Evolutionary conservation across 768 basidiomycete species (phyloP).

Genomic region (Leccinellum luteum): DNA sequence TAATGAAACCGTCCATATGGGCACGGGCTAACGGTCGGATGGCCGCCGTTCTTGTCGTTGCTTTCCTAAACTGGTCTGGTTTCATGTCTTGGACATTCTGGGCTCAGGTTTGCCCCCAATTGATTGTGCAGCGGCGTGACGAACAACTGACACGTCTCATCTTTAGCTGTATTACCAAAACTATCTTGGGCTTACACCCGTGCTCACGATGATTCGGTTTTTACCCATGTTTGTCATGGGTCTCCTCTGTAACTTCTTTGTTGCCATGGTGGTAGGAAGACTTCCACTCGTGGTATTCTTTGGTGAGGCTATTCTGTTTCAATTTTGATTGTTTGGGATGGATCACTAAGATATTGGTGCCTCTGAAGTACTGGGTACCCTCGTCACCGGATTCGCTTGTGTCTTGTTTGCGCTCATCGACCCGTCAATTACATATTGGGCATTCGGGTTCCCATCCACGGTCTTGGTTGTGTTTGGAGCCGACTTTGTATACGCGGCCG

Average conservation of each 20-base stretch:
- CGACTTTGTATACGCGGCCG: constrained; percentile 73
- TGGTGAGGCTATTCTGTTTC: constrained; percentile 35
- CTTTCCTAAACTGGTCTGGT: constrained; percentile 59
- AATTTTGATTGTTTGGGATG: neutral
- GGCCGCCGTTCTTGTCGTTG: constrained; percentile 59
- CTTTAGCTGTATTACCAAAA: constrained; percentile 69
- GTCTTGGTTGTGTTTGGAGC: constrained; percentile 67
- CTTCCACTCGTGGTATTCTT: constrained; percentile 57
- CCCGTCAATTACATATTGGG: constrained; percentile 63
- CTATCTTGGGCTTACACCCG: constrained; percentile 50
- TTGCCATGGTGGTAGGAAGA: constrained; percentile 56
- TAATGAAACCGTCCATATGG: constrained; percentile 67
- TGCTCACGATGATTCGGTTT: constrained; percentile 62
- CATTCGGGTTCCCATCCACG: constrained; percentile 69
- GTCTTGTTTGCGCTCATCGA: constrained; percentile 69
- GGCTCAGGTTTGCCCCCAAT: constrained; percentile 35
- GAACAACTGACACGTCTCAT: neutral
- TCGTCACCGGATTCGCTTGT: constrained; percentile 54
- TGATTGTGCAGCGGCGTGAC: neutral
- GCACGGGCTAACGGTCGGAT: constrained; percentile 58
- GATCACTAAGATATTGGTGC: neutral
- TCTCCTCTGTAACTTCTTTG: constrained; percentile 58
- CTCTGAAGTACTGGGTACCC: constrained; percentile 48
- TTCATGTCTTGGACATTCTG: constrained; percentile 57
- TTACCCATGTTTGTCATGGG: constrained; percentile 73